Evolutionary conservation across 1,139 yeast species (phyloP).

Genomic region (Sugiyamaella paludigena): DNA sequence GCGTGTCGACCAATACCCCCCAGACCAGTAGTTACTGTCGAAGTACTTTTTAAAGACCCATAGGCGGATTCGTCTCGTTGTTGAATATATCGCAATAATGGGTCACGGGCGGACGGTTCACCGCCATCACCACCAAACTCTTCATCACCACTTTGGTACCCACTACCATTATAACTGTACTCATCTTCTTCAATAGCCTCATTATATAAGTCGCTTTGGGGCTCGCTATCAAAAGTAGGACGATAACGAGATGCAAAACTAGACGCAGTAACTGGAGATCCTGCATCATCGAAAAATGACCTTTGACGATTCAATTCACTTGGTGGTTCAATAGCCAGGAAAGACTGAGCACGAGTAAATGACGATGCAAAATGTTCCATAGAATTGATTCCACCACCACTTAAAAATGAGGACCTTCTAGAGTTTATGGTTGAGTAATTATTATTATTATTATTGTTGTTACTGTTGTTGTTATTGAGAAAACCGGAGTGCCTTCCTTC

Average conservation of each 20-base stretch:
- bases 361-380: slow-evolving; percentile 77
- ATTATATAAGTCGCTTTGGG: slow-evolving; percentile 11
- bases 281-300: slow-evolving; percentile 45
- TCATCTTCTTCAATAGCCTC: slow-evolving; percentile 23
- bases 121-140: slow-evolving; percentile 7
- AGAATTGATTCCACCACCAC: slow-evolving; percentile 47
- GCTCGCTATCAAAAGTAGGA: neutral
- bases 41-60: slow-evolving; percentile 15
- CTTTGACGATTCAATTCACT: slow-evolving; percentile 42
- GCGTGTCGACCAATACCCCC: slow-evolving; percentile 6
- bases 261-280: slow-evolving; percentile 17
- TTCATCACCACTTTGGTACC: slow-evolving; percentile 20
- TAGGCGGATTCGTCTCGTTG: slow-evolving; percentile 2
- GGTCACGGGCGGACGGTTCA: slow-evolving; percentile 9
- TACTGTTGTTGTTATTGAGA: no score
- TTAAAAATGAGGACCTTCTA: slow-evolving; percentile 6
- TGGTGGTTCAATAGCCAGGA: slow-evolving; percentile 53
- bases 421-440: neutral
- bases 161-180: no score
- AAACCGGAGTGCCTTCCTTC: neutral
- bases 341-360: slow-evolving; percentile 72
- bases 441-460: no score
- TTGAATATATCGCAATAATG: slow-evolving; percentile 6
- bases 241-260: slow-evolving; percentile 12
- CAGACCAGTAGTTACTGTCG: slow-evolving; percentile 7